Conservation (phyloP, 129 eudicot species). For the Artemisia tridentata region DNA sequence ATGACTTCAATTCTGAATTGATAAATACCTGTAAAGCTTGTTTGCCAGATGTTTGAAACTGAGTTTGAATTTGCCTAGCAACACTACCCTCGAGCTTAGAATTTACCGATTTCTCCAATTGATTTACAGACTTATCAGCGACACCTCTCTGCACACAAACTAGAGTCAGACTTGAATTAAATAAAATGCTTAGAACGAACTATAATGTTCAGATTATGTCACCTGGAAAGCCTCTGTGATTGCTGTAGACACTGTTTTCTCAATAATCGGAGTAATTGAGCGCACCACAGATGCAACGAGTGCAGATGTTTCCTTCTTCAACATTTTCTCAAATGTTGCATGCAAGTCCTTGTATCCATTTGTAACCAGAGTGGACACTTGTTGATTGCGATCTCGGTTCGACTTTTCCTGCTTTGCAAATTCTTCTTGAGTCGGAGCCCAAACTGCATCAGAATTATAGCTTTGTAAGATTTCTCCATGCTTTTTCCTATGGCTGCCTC, state of each 20-base stretch:
- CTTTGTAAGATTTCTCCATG: conserved; percentile 72
- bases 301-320: conserved; percentile 77
- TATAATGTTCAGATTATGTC: conserved; percentile 11
- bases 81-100: conserved; percentile 83
- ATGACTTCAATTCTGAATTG: no score
- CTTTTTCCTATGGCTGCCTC: conserved; percentile 73
- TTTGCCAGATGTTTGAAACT: conserved; percentile 94
- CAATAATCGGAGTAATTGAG: conserved; percentile 57
- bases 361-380: conserved; percentile 50
- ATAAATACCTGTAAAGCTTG: conserved; percentile 87
- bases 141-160: conserved; percentile 72
- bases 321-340: conserved; percentile 52
- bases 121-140: conserved; percentile 85
- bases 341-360: conserved; percentile 76
- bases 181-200: background rate
- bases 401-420: conserved; percentile 71
- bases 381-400: conserved; percentile 65
- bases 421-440: conserved; percentile 92
- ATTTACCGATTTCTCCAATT: conserved; percentile 77
- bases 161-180: conserved; percentile 19
- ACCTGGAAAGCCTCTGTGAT: conserved; percentile 90
- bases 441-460: conserved; percentile 72
- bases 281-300: conserved; percentile 71
- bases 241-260: conserved; percentile 66
- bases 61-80: conserved; percentile 86